Conservation (phyloP, 441 rosid genomes). For the Heliophila coronopifolia region DNA sequence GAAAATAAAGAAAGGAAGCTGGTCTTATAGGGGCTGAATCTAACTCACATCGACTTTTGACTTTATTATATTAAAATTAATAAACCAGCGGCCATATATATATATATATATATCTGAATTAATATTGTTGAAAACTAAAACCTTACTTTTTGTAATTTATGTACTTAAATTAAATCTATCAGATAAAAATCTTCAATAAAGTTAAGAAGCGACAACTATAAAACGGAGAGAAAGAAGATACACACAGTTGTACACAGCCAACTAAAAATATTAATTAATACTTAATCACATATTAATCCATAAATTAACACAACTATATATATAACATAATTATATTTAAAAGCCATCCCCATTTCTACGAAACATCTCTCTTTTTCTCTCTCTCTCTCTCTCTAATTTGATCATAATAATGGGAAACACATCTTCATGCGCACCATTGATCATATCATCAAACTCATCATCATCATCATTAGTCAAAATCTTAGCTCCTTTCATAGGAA, state of each 20-base stretch:
- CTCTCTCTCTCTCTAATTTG: not conserved
- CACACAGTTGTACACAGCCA: conserved; percentile 30
- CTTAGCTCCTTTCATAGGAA: conserved; percentile 28
- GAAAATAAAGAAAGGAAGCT: not conserved
- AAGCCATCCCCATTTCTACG: conserved; percentile 16
- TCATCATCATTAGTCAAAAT: conserved; percentile 22
- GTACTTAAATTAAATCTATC: not conserved
- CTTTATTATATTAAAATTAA: conserved; percentile 15
- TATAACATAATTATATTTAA: conserved; percentile 15
- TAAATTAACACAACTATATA: conserved; percentile 17
- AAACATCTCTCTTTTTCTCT: not conserved
- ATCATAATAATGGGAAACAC: conserved; percentile 30
- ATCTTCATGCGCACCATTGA: conserved; percentile 30
- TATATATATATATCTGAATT: not conserved
- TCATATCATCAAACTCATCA: conserved; percentile 23
- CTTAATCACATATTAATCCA: conserved; percentile 13
- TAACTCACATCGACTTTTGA: conserved; percentile 19
- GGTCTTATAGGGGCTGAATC: conserved; percentile 13
- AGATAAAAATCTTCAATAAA: conserved; percentile 16
- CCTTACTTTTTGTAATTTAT: conserved; percentile 7
- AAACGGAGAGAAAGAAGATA: conserved; percentile 15
- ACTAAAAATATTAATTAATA: conserved; percentile 13
- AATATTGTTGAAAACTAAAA: conserved; percentile 5
- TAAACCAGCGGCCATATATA: conserved; percentile 2
- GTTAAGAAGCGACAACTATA: conserved; percentile 28